Conservation (phyloP, 2,329 filamentous ascomycete species). For the Colletotrichum phormii region DNA sequence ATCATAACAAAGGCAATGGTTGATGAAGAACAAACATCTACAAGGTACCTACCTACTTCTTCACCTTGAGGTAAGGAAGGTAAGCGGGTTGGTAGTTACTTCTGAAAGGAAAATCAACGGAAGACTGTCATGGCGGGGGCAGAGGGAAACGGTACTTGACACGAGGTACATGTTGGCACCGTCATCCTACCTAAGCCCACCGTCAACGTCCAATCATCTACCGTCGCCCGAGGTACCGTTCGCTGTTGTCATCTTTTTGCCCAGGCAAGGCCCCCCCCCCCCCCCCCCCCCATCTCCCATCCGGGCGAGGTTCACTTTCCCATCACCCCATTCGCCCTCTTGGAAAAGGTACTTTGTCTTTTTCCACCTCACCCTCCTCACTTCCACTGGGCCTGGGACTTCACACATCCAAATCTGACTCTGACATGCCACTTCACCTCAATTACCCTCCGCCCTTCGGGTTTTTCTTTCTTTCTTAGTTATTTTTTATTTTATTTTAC, state of each 20-base stretch:
- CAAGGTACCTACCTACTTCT: background rate
- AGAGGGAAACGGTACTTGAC: background rate
- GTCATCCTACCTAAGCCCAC: background rate
- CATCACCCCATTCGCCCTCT: background rate
- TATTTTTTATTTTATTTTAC: background rate
- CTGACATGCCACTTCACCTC: slow-evolving; percentile 9
- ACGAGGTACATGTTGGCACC: background rate
- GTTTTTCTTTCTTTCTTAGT: background rate
- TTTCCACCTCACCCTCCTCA: background rate
- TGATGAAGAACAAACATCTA: background rate
- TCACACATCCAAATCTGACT: background rate
- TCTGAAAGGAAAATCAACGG: background rate
- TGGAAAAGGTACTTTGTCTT: background rate
- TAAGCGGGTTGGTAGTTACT: background rate
- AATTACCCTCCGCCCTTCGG: background rate
- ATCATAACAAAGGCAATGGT: background rate
- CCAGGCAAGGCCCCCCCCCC: background rate
- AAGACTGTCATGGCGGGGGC: background rate
- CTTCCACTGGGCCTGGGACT: background rate
- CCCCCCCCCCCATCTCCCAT: background rate
- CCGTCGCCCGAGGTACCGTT: background rate
- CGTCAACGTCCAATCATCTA: background rate
- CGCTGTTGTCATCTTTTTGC: background rate
- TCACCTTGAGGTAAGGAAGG: background rate
- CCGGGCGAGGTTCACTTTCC: background rate